A percentile compares a stretch with the other conserved stretches of the same genome.
These are phyloP conservation scores for Hyphodiscus sp. DNA, from an alignment of 2,329 filamentous ascomycete genomes.

Conservation along the genomic window DNA sequence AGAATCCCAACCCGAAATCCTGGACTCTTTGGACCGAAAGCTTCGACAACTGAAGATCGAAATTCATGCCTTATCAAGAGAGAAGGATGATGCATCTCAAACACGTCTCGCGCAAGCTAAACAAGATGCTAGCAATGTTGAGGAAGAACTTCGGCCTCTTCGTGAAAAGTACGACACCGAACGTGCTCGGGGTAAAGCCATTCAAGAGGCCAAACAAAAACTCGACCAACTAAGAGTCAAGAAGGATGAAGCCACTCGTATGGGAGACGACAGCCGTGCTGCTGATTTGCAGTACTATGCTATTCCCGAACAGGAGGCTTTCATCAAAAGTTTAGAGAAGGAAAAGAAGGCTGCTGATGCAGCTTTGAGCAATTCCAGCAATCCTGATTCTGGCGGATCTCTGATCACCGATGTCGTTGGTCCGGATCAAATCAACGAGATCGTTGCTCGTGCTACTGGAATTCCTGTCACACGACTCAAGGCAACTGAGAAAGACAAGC, in stretches of 20 bases:
- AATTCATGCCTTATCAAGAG: conserved; percentile 88
- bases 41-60: conserved; percentile 92
- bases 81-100: conserved; percentile 91
- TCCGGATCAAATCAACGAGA: conserved; percentile 97
- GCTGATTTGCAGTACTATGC: conserved; percentile 96
- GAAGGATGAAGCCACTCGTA: conserved; percentile 85
- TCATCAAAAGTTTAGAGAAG: conserved; percentile 74
- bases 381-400: conserved; percentile 55
- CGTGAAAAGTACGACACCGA: conserved; percentile 95
- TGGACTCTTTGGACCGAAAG: conserved; percentile 89
- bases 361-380: conserved; percentile 47
- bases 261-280: conserved; percentile 76
- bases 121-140: conserved; percentile 87
- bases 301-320: conserved; percentile 80
- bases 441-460: conserved; percentile 95
- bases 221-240: conserved; percentile 88
- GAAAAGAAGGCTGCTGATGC: conserved; percentile 76
- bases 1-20: conserved; percentile 92
- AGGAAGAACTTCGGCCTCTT: conserved; percentile 85
- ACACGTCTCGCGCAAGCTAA: conserved; percentile 74
- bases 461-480: conserved; percentile 92
- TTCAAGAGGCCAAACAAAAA: conserved; percentile 93
- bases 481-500: conserved; percentile 95
- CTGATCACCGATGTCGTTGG: conserved; percentile 92
- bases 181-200: conserved; percentile 82